Conservation (phyloP, 352 stramenopile genomes). For the Globisporangium abappressorium region DNA sequence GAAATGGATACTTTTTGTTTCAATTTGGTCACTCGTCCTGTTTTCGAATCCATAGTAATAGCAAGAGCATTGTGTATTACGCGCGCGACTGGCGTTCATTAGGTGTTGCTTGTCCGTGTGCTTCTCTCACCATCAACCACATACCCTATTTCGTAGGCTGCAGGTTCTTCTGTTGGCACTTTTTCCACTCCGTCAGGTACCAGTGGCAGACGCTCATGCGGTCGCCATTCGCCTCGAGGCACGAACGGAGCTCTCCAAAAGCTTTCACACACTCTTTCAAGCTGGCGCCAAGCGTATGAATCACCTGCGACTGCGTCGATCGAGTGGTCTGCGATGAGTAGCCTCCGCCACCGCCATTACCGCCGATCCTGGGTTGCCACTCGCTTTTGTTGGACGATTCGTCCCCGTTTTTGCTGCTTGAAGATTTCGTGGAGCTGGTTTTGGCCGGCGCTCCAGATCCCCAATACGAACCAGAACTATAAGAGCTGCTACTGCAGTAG, state of each 20-base stretch:
- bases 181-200: constrained; percentile 4
- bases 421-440: not conserved
- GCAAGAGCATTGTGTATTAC: not conserved
- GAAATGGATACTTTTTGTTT: too few species aligned
- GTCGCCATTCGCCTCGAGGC: not conserved
- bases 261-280: not conserved
- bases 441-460: not conserved
- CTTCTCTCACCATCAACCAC: not conserved
- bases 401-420: not conserved
- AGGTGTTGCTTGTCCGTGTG: not conserved
- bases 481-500: not conserved
- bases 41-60: not conserved
- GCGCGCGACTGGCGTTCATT: not conserved
- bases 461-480: not conserved
- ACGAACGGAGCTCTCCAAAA: constrained; percentile 6
- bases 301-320: not conserved
- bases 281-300: not conserved
- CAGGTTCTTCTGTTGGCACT: constrained; percentile 4
- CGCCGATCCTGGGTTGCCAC: not conserved
- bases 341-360: not conserved
- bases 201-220: not conserved
- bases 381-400: not conserved
- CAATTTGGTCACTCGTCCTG: not conserved
- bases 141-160: not conserved
- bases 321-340: not conserved